Percentiles rank a stretch among this genome's conserved stretches.
Evolutionary conservation across 2,329 filamentous ascomycete species (phyloP).

Genomic region (Neospermospora avenae): DNA sequence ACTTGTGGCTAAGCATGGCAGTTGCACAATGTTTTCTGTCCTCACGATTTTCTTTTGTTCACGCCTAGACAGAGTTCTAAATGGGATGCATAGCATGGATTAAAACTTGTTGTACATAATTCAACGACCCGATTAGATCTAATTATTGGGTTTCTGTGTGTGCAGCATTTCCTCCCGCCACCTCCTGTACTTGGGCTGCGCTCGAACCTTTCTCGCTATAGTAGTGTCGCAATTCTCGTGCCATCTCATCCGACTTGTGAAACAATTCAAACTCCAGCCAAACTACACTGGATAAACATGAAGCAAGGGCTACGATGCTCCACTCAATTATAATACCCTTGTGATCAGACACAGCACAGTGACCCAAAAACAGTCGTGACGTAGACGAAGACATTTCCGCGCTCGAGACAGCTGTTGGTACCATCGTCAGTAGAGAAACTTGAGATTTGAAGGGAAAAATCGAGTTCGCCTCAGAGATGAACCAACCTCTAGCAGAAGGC

Average conservation of each 20-base stretch:
- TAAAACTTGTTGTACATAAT: constrained; percentile 3
- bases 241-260: constrained; percentile 1
- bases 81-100: neutral
- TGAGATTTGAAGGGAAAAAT: no score
- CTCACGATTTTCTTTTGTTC: neutral
- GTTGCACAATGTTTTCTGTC: neutral
- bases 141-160: neutral
- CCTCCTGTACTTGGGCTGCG: neutral
- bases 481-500: neutral
- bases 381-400: no score
- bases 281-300: neutral
- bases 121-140: neutral
- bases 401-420: no score
- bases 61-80: neutral
- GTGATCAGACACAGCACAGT: neutral
- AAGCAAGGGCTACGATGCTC: neutral
- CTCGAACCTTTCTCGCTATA: neutral
- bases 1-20: neutral
- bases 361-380: no score
- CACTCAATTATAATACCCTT: neutral
- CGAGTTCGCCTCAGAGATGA: neutral
- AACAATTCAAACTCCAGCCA: neutral
- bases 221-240: neutral
- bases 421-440: no score
- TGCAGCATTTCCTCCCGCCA: neutral